These are phyloP conservation scores for Domatiomyces globalis DNA, from an alignment of 2,329 filamentous ascomycete species.

Conservation along the genomic window DNA sequence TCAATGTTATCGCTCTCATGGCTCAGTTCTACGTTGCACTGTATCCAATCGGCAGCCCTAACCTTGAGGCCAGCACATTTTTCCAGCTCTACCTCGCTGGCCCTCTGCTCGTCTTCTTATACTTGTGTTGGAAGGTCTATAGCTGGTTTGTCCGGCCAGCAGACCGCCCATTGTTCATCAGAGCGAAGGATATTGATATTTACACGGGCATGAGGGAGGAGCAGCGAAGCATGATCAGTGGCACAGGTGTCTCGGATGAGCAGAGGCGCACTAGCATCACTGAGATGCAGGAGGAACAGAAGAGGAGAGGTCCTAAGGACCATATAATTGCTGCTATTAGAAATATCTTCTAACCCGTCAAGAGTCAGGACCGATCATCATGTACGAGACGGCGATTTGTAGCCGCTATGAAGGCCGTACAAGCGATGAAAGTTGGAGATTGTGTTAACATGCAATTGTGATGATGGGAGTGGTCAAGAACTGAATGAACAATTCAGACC, in stretches of 20 bases:
- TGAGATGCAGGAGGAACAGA: conserved; percentile 20
- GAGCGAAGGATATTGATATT: conserved; percentile 22
- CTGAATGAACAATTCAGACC: too few relatives aligned
- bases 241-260: conserved; percentile 15
- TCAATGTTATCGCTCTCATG: conserved; percentile 63
- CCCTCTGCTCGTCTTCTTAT: conserved; percentile 34
- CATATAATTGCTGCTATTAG: conserved; percentile 3
- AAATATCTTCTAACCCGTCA: conserved; percentile 9
- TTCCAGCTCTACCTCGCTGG: conserved; percentile 20
- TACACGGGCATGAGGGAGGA: conserved; percentile 22
- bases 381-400: conserved; percentile 6
- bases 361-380: conserved; percentile 4
- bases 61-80: conserved; percentile 15
- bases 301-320: conserved; percentile 16
- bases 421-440: conserved; percentile 4
- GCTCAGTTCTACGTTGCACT: conserved; percentile 84
- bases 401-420: conserved; percentile 2
- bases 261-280: conserved; percentile 19
- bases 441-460: not conserved
- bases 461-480: too few relatives aligned
- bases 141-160: conserved; percentile 15
- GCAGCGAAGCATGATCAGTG: conserved; percentile 13
- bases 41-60: conserved; percentile 48
- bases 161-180: conserved; percentile 21
- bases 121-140: conserved; percentile 39